Conservation (phyloP, 129 eudicot species). For the Logfia minima region DNA sequence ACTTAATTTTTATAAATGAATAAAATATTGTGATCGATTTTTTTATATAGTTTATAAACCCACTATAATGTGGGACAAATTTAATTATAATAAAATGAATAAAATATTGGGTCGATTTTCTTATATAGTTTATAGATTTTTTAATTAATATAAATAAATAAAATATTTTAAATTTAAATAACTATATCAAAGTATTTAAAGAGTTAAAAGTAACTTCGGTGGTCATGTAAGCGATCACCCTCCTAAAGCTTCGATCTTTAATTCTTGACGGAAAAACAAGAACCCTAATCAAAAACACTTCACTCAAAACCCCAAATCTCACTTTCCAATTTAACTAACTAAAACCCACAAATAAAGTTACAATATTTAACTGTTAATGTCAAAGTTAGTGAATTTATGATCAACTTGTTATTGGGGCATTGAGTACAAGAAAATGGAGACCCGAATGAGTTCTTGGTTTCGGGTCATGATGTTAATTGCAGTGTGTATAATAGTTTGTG, state of each 20-base stretch:
- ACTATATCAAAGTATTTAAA: too few species aligned
- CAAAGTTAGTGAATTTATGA: constrained; percentile 35
- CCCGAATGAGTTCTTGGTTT: constrained; percentile 62
- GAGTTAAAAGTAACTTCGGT: too few species aligned
- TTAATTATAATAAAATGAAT: too few species aligned
- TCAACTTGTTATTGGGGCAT: constrained; percentile 12
- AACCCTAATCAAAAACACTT: constrained; percentile 29
- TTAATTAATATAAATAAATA: too few species aligned
- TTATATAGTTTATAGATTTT: too few species aligned
- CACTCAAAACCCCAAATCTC: constrained; percentile 20
- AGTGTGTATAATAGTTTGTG: constrained; percentile 41
- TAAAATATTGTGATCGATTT: too few species aligned
- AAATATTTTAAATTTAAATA: too few species aligned
- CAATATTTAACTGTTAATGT: constrained; percentile 37
- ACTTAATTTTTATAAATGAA: too few species aligned
- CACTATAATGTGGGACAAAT: too few species aligned
- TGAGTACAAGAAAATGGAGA: constrained; percentile 40
- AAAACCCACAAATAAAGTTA: constrained; percentile 22
- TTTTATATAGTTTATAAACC: too few species aligned
- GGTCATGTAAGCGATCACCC: constrained; percentile 32
- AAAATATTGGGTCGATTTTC: too few species aligned
- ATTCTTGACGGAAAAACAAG: constrained; percentile 14
- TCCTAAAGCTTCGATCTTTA: constrained; percentile 14
- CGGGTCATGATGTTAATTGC: constrained; percentile 36
- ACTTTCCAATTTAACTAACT: background rate